Evolutionary conservation across 225 moss, liverwort and hornwort species (phyloP).

Genomic region (Anthoceros angustus): DNA sequence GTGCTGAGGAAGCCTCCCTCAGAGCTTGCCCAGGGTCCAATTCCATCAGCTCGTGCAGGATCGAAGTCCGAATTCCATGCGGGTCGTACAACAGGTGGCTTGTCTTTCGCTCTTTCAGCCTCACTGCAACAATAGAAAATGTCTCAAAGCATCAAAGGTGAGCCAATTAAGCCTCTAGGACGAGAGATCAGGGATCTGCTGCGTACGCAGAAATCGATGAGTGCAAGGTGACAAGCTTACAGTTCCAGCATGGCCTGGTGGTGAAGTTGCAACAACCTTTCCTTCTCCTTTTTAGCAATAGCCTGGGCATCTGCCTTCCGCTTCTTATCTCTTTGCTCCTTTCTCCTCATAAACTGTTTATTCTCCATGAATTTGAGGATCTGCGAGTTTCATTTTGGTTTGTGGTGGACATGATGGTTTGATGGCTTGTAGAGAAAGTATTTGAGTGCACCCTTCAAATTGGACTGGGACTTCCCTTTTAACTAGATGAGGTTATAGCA

Average conservation of each 20-base stretch:
- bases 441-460: too few relatives aligned
- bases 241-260: not conserved
- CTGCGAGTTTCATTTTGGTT: too few relatives aligned
- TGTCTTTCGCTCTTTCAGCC: not conserved
- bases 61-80: constrained; percentile 1
- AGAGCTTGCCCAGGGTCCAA: not conserved
- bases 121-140: not conserved
- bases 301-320: not conserved
- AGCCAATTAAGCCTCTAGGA: not conserved
- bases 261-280: not conserved
- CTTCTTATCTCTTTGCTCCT: not conserved
- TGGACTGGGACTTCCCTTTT: too few relatives aligned
- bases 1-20: not conserved
- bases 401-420: not conserved
- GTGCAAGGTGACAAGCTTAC: not conserved
- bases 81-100: not conserved
- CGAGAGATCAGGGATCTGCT: too few relatives aligned
- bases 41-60: not conserved
- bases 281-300: not conserved
- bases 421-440: too few relatives aligned
- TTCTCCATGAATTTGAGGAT: not conserved
- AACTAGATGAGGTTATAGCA: too few relatives aligned
- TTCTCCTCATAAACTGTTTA: not conserved
- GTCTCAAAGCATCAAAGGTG: not conserved
- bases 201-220: too few relatives aligned